phyloP scores from a whole-genome alignment of 225 moss, liverwort and hornwort species.

The Takakia lepidozioides region DNA sequence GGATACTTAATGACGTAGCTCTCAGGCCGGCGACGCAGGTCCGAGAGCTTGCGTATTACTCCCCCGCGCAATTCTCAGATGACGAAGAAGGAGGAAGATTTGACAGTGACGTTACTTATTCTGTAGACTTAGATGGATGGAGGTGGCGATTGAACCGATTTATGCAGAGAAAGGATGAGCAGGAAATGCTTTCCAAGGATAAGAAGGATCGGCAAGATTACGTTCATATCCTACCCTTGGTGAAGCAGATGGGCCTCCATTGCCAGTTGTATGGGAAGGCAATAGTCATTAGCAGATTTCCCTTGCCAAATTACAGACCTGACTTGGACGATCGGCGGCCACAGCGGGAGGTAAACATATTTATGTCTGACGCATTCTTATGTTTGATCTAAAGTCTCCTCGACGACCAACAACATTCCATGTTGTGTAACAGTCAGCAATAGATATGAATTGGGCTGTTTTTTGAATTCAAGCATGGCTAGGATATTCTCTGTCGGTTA shows the following conservation, averaged over 20 bases:
- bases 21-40: conserved; percentile 19
- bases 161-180: conserved; percentile 39
- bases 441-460: too few species aligned
- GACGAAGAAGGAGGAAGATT: conserved; percentile 63
- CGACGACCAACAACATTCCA: too few species aligned
- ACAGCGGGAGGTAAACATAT: conserved; percentile 70
- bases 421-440: too few species aligned
- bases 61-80: conserved; percentile 69
- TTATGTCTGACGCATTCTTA: too few species aligned
- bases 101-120: conserved; percentile 41
- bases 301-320: conserved; percentile 92
- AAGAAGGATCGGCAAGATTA: conserved; percentile 72
- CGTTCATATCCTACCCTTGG: conserved; percentile 47
- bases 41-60: conserved; percentile 67
- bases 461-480: too few species aligned
- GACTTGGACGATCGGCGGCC: conserved; percentile 84
- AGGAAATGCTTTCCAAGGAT: conserved; percentile 70
- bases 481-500: too few species aligned
- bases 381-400: too few species aligned
- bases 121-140: conserved; percentile 78
- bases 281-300: conserved; percentile 80
- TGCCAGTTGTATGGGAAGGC: conserved; percentile 61
- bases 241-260: conserved; percentile 73
- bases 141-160: conserved; percentile 68
- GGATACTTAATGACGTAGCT: conserved; percentile 17